phyloP scores from a whole-genome alignment of 2,329 filamentous ascomycete species.

The Verruconis gallopava region DNA sequence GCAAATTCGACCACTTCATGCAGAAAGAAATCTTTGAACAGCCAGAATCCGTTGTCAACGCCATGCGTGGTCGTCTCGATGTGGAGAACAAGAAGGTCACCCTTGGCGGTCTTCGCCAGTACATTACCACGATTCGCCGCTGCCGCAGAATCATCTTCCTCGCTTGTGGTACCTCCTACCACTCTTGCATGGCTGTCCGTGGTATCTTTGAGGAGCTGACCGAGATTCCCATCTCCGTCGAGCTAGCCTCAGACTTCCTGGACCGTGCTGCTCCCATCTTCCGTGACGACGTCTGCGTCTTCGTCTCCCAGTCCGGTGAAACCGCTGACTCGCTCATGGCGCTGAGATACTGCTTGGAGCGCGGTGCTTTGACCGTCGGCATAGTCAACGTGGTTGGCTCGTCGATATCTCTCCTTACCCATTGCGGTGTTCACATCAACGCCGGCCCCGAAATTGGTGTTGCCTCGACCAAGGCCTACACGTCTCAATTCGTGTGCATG shows the following conservation, averaged over 20 bases:
- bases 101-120: constrained; percentile 87
- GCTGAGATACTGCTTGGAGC: constrained; percentile 93
- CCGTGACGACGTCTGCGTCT: constrained; percentile 97
- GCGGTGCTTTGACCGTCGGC: constrained; percentile 90
- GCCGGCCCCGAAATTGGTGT: constrained; percentile 98
- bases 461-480: constrained; percentile 98
- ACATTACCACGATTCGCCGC: constrained; percentile 90
- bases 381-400: constrained; percentile 98
- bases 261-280: constrained; percentile 95
- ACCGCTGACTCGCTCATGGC: constrained; percentile 97
- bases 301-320: constrained; percentile 97
- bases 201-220: constrained; percentile 96
- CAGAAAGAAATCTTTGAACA: constrained; percentile 99
- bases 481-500: constrained; percentile 98
- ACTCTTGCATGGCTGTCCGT: constrained; percentile 98
- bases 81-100: constrained; percentile 88
- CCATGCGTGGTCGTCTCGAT: constrained; percentile 97
- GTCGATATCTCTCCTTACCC: constrained; percentile 94
- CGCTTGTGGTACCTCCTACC: constrained; percentile 94
- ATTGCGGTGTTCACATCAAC: constrained; percentile 99
- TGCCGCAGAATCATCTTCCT: constrained; percentile 98
- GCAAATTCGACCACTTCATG: constrained; percentile 99
- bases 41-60: constrained; percentile 98
- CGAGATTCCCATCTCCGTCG: constrained; percentile 93
- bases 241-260: constrained; percentile 95